phyloP scores from a whole-genome alignment of 768 basidiomycete genomes.

The Myochromella boudieri region DNA sequence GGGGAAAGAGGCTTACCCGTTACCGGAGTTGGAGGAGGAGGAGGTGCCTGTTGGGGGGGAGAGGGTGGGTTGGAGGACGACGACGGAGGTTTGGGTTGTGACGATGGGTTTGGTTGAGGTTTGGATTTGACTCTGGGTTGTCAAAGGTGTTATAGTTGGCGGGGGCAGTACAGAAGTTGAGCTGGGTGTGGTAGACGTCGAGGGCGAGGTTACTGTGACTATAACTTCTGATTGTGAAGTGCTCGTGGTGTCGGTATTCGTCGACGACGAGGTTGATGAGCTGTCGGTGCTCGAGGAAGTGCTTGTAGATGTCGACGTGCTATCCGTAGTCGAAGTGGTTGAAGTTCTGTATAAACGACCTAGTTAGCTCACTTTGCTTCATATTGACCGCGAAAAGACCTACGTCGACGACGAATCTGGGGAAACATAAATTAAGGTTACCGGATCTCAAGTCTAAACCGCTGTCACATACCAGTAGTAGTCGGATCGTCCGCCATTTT shows the following conservation, averaged over 20 bases:
- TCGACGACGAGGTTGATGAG: background rate
- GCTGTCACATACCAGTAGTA: too few species aligned
- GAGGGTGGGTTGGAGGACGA: background rate
- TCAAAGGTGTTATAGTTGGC: background rate
- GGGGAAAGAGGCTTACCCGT: background rate
- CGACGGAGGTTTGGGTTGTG: background rate
- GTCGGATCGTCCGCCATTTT: too few species aligned
- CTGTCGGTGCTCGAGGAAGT: background rate
- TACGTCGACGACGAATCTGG: background rate
- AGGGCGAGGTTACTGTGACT: background rate
- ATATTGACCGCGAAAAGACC: background rate
- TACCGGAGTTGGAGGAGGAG: background rate
- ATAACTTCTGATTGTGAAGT: too few species aligned
- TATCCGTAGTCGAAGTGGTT: conserved; percentile 31
- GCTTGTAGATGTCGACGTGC: background rate
- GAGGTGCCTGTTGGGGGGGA: background rate
- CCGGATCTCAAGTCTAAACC: background rate
- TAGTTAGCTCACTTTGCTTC: too few species aligned
- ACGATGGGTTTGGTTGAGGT: background rate
- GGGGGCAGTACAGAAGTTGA: background rate
- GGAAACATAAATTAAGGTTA: background rate
- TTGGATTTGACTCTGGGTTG: background rate
- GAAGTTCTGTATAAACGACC: too few species aligned
- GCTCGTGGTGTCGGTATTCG: background rate
- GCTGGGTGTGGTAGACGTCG: background rate